Percentiles rank a stretch among this genome's conserved stretches.
phyloP scores from a whole-genome alignment of 768 basidiomycete genomes.

The Tulasnella sp. region DNA sequence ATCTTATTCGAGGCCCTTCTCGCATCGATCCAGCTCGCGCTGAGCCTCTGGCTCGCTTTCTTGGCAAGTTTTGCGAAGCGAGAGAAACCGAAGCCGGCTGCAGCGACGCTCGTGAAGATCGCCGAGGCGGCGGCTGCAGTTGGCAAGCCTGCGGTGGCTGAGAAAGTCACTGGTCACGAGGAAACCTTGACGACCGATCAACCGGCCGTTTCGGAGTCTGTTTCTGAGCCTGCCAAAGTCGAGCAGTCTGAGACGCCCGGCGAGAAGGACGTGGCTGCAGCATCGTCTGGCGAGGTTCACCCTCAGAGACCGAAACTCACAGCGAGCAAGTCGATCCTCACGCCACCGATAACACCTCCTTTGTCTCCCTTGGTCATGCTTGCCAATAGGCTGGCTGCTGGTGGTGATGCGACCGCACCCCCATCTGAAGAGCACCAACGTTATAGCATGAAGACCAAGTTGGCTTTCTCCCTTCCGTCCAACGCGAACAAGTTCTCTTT shows the following conservation, averaged over 20 bases:
- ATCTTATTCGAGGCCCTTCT: not conserved
- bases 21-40: not conserved
- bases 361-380: not conserved
- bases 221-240: not conserved
- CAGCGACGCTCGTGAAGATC: no score
- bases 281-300: not conserved
- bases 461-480: no score
- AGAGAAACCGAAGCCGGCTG: not conserved
- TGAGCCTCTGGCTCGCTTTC: not conserved
- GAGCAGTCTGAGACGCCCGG: not conserved
- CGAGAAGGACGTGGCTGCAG: not conserved
- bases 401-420: no score
- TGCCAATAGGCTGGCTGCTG: no score
- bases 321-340: not conserved
- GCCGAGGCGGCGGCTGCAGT: no score
- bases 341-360: conserved; percentile 8
- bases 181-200: no score
- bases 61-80: not conserved
- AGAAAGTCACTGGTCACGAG: no score
- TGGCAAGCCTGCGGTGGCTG: no score
- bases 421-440: no score
- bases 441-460: no score
- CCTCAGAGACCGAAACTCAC: no score
- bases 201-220: not conserved
- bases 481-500: no score